Percentiles rank a stretch among this genome's conserved stretches.
These are phyloP conservation scores for Fraxinus quadrangulata DNA, from an alignment of 257 asterid species.

Conservation along the genomic window DNA sequence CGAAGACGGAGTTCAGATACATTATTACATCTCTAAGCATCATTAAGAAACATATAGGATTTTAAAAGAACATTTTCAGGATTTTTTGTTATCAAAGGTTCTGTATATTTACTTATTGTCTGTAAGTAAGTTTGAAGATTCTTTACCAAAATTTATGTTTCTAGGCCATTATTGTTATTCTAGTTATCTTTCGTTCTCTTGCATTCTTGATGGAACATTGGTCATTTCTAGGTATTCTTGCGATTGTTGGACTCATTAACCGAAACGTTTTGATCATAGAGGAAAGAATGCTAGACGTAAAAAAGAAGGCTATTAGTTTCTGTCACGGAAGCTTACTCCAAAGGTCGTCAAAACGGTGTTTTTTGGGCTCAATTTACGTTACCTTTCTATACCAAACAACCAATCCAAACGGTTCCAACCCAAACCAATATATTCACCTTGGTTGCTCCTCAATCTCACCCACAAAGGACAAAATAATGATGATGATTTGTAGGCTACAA, in stretches of 20 bases:
- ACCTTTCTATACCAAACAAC: no score
- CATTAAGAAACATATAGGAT: background rate
- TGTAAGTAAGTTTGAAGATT: background rate
- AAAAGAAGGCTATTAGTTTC: background rate
- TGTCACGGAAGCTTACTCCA: no score
- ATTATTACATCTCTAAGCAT: background rate
- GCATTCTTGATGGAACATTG: background rate
- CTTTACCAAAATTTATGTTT: background rate
- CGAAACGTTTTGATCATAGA: background rate
- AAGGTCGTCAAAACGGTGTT: no score
- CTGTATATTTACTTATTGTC: background rate
- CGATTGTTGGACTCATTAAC: background rate
- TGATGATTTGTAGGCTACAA: no score
- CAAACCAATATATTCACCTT: no score
- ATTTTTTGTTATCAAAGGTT: background rate
- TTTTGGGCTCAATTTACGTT: no score
- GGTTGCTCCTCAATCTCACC: no score
- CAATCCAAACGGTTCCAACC: no score
- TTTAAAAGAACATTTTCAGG: background rate
- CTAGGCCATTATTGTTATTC: background rate
- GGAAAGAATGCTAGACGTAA: background rate
- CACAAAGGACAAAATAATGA: no score
- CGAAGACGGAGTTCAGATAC: background rate
- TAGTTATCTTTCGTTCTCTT: background rate
- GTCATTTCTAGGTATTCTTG: background rate